phyloP scores from a whole-genome alignment of 495 filamentous ascomycete genomes.

The Talaromyces trachyspermus region DNA sequence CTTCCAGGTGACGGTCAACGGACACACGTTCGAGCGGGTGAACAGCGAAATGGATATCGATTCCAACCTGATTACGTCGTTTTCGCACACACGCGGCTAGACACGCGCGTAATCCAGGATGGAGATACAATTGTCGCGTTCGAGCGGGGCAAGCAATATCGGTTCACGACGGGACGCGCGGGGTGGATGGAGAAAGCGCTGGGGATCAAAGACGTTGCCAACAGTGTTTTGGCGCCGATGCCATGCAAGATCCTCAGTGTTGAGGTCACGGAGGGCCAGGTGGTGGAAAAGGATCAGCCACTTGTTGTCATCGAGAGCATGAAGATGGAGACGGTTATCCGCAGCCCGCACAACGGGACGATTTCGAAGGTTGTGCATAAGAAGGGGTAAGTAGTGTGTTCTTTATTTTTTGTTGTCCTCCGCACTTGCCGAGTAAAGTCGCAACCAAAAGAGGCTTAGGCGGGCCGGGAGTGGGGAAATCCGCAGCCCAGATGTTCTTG shows the following conservation, averaged over 20 bases:
- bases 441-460: too few relatives aligned
- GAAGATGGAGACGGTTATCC: slow-evolving; percentile 99
- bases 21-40: slow-evolving; percentile 38
- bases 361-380: slow-evolving; percentile 76
- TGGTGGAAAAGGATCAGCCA: slow-evolving; percentile 76
- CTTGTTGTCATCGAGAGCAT: slow-evolving; percentile 97
- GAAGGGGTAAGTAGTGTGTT: slow-evolving; percentile 62
- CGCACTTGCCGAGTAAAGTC: too few relatives aligned
- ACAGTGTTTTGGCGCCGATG: slow-evolving; percentile 88
- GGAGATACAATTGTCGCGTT: slow-evolving; percentile 69
- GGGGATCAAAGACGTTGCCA: slow-evolving; percentile 70
- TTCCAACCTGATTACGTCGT: slow-evolving; percentile 40
- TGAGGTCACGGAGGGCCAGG: slow-evolving; percentile 71
- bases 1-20: slow-evolving; percentile 60
- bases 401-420: slow-evolving; percentile 2
- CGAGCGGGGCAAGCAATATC: slow-evolving; percentile 72
- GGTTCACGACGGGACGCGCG: slow-evolving; percentile 58
- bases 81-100: slow-evolving; percentile 75
- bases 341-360: slow-evolving; percentile 75
- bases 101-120: slow-evolving; percentile 68
- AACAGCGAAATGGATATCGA: slow-evolving; percentile 31
- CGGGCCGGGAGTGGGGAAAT: background rate
- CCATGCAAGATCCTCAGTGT: slow-evolving; percentile 88
- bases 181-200: slow-evolving; percentile 81
- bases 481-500: background rate